These are phyloP conservation scores for Polygonum maritimum DNA, from an alignment of 148 eudicot genomes.

Conservation along the genomic window DNA sequence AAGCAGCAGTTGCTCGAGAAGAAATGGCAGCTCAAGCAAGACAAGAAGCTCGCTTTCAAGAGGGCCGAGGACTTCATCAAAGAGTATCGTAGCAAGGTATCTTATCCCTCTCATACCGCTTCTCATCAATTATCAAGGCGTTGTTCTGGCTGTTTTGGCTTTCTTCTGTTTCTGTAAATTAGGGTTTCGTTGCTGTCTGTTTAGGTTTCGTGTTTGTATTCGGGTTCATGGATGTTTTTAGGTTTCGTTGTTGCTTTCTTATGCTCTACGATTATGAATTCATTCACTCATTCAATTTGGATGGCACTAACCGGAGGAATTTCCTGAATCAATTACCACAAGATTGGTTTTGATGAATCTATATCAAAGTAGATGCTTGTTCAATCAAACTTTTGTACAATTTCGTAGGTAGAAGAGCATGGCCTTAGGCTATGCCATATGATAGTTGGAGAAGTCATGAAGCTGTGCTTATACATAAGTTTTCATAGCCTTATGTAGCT, in stretches of 20 bases:
- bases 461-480: background rate
- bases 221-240: background rate
- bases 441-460: background rate
- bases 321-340: too few relatives aligned
- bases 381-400: background rate
- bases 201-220: too few relatives aligned
- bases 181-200: background rate
- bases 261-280: too few relatives aligned
- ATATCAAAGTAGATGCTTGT: background rate
- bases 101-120: background rate
- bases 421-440: background rate
- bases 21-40: conserved; percentile 37
- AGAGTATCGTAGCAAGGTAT: conserved; percentile 54
- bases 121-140: background rate
- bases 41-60: conserved; percentile 43
- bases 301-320: too few relatives aligned
- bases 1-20: conserved; percentile 60
- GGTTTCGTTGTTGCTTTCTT: too few relatives aligned
- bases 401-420: background rate
- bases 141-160: background rate
- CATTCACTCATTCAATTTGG: too few relatives aligned
- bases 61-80: conserved; percentile 74
- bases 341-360: background rate
- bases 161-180: background rate
- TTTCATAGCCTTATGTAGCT: background rate